These are phyloP conservation scores for Oryza longistaminata DNA, from an alignment of 176 grass and related monocot genomes.

Conservation along the genomic window DNA sequence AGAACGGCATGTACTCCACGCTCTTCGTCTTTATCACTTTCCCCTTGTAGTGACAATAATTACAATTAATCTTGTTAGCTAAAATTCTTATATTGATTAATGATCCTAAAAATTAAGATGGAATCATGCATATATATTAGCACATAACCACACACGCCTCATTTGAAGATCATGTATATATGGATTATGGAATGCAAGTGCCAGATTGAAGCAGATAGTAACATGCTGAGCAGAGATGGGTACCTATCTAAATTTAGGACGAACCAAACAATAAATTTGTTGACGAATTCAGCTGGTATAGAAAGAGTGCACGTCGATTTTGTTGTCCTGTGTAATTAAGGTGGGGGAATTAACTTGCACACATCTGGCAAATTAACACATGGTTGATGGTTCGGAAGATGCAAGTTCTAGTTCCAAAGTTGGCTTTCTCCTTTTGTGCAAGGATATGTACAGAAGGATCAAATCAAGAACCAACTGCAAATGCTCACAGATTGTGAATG, in stretches of 20 bases:
- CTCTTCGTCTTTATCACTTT: slow-evolving; percentile 67
- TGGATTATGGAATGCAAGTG: no score
- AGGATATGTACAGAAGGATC: background rate
- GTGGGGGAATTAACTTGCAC: background rate
- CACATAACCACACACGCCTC: no score
- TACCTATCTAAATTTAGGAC: no score
- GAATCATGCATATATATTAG: no score
- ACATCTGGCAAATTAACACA: background rate
- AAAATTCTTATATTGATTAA: no score
- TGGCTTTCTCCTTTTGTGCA: background rate
- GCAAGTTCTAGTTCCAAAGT: slow-evolving; percentile 5
- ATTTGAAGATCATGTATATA: no score
- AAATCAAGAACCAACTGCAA: background rate
- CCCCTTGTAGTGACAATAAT: slow-evolving; percentile 27
- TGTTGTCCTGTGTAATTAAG: background rate
- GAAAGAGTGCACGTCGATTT: background rate
- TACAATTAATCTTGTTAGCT: no score
- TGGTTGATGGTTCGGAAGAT: background rate
- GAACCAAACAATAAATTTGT: background rate
- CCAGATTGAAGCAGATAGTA: no score
- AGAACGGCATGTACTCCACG: slow-evolving; percentile 78
- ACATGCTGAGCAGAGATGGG: no score
- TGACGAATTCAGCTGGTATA: background rate
- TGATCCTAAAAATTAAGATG: no score
- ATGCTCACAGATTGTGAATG: background rate